Evolutionary conservation across 768 basidiomycete genomes (phyloP), one percentile per base, ranked within the genome.

Genomic region (Boletus tylopilopsis): DNA sequence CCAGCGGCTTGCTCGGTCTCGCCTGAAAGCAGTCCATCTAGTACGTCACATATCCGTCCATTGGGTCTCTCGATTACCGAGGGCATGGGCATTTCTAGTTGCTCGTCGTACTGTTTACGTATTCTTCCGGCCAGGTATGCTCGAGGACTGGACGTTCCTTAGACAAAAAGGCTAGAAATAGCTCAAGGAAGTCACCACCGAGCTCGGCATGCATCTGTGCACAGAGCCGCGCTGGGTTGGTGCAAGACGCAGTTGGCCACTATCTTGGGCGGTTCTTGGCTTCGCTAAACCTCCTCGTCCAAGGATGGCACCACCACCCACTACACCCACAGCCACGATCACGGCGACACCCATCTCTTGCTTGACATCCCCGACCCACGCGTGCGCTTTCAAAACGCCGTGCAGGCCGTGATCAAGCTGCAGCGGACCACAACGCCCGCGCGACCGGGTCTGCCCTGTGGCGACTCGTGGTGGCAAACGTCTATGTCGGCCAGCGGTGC

Each of bases 101-200:
- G 77, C 29, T 79, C 77, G 2, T 90, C 13, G 81, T 85, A 48
- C 77, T 84, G 27, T 90, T 90, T 57, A 76, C 85, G 8, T 90
- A 88, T 60, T 80, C 87, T 3, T 87, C 87, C 9, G 39, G 61
- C 6, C 85, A 88, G 74, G 86, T 83, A 64, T 71, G 6, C 69
- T 75, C 9, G 78, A 79, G 45, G 73, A 77, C 13, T 75, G 71
- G 71, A 62, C 70, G 23, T 80, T 71, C 57, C 62, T 63, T 11
- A 66, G 57, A 13, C 73, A 77, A 52, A 71, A 68, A 23, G 76
- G 77, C 6, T 67, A 73, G 45, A 72, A 70, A 36, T 78, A 76
- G 76, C 70, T 78, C 3, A 67, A 64, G 32, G 74, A 74, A 52
- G 66, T 75, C 47, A 64, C 53, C 58, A 48, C 42, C 44, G 64